These are phyloP conservation scores for Boletales sp. DNA, from an alignment of 768 basidiomycete genomes.

Conservation along the genomic window DNA sequence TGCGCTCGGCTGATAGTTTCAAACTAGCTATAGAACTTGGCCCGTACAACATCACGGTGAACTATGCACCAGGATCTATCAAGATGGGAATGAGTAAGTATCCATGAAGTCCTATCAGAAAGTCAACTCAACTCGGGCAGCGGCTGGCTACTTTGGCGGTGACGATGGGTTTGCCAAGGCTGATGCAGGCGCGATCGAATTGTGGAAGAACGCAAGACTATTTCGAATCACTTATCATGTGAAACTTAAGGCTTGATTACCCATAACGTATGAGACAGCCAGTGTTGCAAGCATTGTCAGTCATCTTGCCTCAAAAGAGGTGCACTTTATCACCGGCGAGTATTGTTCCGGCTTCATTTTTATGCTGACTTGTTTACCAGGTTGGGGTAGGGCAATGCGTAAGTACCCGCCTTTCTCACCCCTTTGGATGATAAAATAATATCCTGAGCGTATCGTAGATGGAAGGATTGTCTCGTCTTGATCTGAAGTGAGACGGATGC, in stretches of 20 bases:
- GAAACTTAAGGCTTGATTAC: background rate
- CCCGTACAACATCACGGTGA: slow-evolving; percentile 36
- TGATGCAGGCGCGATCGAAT: background rate
- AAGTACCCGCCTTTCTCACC: background rate
- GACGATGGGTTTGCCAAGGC: background rate
- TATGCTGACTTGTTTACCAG: background rate
- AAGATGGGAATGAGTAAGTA: slow-evolving; percentile 28
- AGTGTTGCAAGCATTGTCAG: slow-evolving; percentile 32
- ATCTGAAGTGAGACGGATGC: background rate
- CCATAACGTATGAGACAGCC: background rate
- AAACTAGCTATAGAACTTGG: slow-evolving; percentile 29
- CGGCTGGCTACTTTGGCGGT: background rate
- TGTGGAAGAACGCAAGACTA: background rate
- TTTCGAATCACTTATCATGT: background rate
- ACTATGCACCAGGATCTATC: slow-evolving; percentile 38
- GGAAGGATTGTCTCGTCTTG: slow-evolving; percentile 9
- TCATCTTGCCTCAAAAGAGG: slow-evolving; percentile 30
- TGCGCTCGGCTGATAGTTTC: background rate
- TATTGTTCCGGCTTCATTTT: background rate
- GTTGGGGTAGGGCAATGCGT: slow-evolving; percentile 11
- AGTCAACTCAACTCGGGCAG: background rate
- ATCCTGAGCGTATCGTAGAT: background rate
- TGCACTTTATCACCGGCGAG: slow-evolving; percentile 34
- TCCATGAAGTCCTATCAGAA: too few species aligned
- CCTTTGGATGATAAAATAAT: background rate